Evolutionary conservation across 2,329 filamentous ascomycete species (phyloP), one percentile per base, ranked within the genome.

Genomic region (Pleomassaria siparia): DNA sequence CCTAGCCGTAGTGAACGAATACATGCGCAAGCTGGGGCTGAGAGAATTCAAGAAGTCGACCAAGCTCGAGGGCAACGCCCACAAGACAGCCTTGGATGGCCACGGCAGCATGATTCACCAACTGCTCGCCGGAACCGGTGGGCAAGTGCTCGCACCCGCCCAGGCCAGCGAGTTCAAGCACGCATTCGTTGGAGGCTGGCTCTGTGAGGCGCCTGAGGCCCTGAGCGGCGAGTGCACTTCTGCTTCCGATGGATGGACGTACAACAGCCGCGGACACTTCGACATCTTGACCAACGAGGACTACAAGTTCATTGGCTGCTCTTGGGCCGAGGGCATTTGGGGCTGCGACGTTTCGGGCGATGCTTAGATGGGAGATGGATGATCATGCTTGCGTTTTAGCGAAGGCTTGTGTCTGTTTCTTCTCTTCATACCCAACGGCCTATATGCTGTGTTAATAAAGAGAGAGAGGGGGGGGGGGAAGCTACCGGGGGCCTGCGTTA

Each of bases 181-280:
- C 43, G 60, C 64, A 47, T 68, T 66, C 49, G 59, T 67, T 16
- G 66, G 66, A 22, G 65, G 62, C 44, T 69, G 66, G 66, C 63
- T 69, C 43, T 69, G 66, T 62, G 66, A 69, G 56, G 54, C 56
- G 18, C 57, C 66, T 41, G 44, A 41, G 22, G 50, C 62, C 15
- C 51, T 67, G 18, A 51, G 59, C 40, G 58, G 55, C 30, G 48
- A 60, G 51, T 67, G 66, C 61, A 8, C 22, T 8, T 47, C 37
- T 4, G 24, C 44, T 37, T 62, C 63, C 24, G 9, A 58, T 12
- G 65, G 63, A 50, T 68, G 63, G 62, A 32, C 36, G 7, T 62
- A 67, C 59, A 22, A 18, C 3, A 37, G 35, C 20, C 64, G 58
- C 24, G 64, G 63, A 40, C 64, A 68, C 51, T 61, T 62, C 33